Conservation (phyloP, 1,284 basidiomycete species). For the Rhodotorula sp. region DNA sequence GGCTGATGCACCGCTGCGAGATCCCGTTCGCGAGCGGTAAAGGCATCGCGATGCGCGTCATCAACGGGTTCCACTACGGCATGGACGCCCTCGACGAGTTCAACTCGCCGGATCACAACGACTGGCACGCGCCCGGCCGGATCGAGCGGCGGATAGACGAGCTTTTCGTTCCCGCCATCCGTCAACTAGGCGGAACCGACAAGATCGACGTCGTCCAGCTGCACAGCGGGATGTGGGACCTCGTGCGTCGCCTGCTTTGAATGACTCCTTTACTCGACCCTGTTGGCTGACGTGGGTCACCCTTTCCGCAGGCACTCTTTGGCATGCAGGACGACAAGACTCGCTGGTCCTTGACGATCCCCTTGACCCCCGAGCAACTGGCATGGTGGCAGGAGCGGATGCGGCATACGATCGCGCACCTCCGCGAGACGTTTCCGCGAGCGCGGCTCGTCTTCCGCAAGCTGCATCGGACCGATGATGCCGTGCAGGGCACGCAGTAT, state of each 20-base stretch:
- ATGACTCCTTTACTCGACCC: not conserved
- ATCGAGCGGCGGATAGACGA: slow-evolving; percentile 36
- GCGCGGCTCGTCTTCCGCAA: slow-evolving; percentile 38
- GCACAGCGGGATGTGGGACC: slow-evolving; percentile 41
- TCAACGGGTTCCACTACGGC: slow-evolving; percentile 41
- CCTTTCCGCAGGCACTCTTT: slow-evolving; percentile 29
- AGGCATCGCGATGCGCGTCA: slow-evolving; percentile 29
- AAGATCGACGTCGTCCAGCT: slow-evolving; percentile 36
- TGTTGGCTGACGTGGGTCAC: not conserved
- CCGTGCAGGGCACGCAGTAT: slow-evolving; percentile 36
- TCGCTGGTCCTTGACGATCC: slow-evolving; percentile 27
- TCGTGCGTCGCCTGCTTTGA: slow-evolving; percentile 13
- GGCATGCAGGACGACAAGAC: slow-evolving; percentile 42
- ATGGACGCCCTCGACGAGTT: slow-evolving; percentile 43
- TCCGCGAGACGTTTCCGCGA: slow-evolving; percentile 33
- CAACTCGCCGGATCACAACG: slow-evolving; percentile 39
- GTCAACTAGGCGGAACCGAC: slow-evolving; percentile 37
- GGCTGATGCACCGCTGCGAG: slow-evolving; percentile 39
- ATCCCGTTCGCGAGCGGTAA: slow-evolving; percentile 25
- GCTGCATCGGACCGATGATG: slow-evolving; percentile 38
- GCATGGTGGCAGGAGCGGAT: slow-evolving; percentile 43
- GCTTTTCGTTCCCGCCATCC: slow-evolving; percentile 31
- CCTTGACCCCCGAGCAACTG: slow-evolving; percentile 38
- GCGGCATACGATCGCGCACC: slow-evolving; percentile 32
- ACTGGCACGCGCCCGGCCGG: slow-evolving; percentile 39